phyloP scores from a whole-genome alignment of 768 basidiomycete genomes.

The Lentinula sp. region DNA sequence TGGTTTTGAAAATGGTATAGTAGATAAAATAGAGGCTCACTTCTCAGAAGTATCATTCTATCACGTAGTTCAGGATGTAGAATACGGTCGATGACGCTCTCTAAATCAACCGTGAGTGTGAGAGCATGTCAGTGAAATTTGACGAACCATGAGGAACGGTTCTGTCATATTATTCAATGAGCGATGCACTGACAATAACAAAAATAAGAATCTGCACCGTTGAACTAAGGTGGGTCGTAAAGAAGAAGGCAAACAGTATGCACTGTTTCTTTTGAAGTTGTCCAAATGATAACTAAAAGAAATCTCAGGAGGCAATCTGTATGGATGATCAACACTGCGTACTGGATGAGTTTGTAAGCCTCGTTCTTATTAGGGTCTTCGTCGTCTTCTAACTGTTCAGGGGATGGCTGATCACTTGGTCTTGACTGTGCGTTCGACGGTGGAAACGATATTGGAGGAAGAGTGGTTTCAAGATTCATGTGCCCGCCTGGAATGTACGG shows the following conservation, averaged over 20 bases:
- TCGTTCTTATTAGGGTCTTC: conserved; percentile 71
- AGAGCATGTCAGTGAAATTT: not conserved
- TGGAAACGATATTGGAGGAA: conserved; percentile 46
- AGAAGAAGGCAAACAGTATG: conserved; percentile 85
- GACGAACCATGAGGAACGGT: conserved; percentile 77
- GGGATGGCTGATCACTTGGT: conserved; percentile 16
- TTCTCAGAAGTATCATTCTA: conserved; percentile 82
- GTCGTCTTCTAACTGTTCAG: conserved; percentile 52
- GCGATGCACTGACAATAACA: not conserved
- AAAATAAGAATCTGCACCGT: conserved; percentile 33
- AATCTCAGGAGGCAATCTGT: conserved; percentile 4
- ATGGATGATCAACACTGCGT: conserved; percentile 16
- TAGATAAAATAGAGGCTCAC: conserved; percentile 30
- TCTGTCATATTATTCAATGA: conserved; percentile 27
- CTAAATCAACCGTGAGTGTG: conserved; percentile 30
- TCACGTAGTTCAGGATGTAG: conserved; percentile 88
- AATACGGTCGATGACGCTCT: conserved; percentile 87
- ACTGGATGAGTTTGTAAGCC: conserved; percentile 81
- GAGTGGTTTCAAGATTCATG: conserved; percentile 49
- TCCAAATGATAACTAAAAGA: conserved; percentile 77
- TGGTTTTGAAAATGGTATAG: conserved; percentile 1
- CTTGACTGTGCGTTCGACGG: conserved; percentile 20
- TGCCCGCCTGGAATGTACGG: conserved; percentile 54
- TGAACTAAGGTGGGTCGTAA: conserved; percentile 87
- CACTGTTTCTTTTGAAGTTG: conserved; percentile 80